These are phyloP conservation scores for Hygrophoropsis aurantiaca DNA, from an alignment of 768 basidiomycete genomes.

Conservation along the genomic window DNA sequence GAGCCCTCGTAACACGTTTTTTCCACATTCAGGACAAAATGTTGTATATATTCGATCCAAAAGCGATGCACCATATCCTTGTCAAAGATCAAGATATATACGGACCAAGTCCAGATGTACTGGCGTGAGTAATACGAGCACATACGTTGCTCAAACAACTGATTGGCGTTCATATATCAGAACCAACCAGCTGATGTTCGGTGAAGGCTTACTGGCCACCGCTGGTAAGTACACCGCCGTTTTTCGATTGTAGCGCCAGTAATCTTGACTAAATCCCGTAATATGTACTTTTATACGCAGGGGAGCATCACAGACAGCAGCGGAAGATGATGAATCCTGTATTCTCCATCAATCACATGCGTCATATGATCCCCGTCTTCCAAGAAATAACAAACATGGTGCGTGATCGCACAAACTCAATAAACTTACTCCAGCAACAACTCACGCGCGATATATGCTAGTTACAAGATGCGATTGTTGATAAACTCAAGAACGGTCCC, in stretches of 20 bases:
- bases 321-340: conserved; percentile 48
- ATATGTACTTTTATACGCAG: conserved; percentile 24
- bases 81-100: conserved; percentile 48
- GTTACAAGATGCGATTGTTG: conserved; percentile 2
- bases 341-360: conserved; percentile 46
- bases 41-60: conserved; percentile 49
- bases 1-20: no score
- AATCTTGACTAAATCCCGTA: background rate
- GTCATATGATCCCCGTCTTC: conserved; percentile 44
- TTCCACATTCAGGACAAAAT: conserved; percentile 39
- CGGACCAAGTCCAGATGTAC: conserved; percentile 44
- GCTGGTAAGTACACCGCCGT: conserved; percentile 11
- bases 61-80: conserved; percentile 46
- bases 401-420: conserved; percentile 12
- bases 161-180: conserved; percentile 19
- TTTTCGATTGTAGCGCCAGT: conserved; percentile 1
- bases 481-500: conserved; percentile 7
- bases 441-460: background rate
- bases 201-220: conserved; percentile 41
- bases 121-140: conserved; percentile 35
- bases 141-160: background rate
- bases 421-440: background rate
- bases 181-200: conserved; percentile 46
- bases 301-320: conserved; percentile 44
- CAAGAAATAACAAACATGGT: conserved; percentile 47